Evolutionary conservation across 2,329 filamentous ascomycete species (phyloP), one percentile per base, ranked within the genome.

Genomic region (Periconia digitata): DNA sequence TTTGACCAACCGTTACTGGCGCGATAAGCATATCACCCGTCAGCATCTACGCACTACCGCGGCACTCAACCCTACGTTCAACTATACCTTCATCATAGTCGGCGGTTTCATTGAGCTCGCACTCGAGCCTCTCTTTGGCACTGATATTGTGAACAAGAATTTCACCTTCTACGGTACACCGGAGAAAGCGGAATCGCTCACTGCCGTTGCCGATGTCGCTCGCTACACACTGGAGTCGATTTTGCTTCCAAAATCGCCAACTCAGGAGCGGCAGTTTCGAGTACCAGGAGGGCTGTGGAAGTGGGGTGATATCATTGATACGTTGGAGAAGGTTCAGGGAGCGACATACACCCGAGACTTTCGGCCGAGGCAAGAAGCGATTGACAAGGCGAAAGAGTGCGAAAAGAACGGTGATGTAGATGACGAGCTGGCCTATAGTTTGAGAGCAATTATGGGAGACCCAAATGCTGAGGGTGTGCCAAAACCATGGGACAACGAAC

Each of bases 11-110:
- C 49, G 49, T 5, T 52, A 52, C 46, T 52, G 24, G 29, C 45
- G 43, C 41, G 45, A 52, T 46, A 52, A 52, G 40, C 41, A 45
- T 8, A 46, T 49, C 41, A 52, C 49, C 23, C 49, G 49, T 22
- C 41, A 49, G 35, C 34, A 52, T 43, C 42, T 52, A 22, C 41
- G 41, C 41, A 24, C 38, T 39, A 23, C 40, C 40, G 43, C 44
- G 34, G 47, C 38, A 34, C 21, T 39, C 3, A 43, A 38, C 40
- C 43, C 43, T 38, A 32, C 20, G 34, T 50, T 50, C 38, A 47
- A 47, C 39, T 50, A 47, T 34, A 50, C 48, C 22, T 47, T 47
- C 40, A 21, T 50, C 32, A 35, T 46, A 20, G 35, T 37, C 24
- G 48, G 48, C 40, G 44, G 48, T 3, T 50, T 50, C 22, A 40